phyloP scores from a whole-genome alignment of 139 green algal genomes.

The Volvox reticuliferus region DNA sequence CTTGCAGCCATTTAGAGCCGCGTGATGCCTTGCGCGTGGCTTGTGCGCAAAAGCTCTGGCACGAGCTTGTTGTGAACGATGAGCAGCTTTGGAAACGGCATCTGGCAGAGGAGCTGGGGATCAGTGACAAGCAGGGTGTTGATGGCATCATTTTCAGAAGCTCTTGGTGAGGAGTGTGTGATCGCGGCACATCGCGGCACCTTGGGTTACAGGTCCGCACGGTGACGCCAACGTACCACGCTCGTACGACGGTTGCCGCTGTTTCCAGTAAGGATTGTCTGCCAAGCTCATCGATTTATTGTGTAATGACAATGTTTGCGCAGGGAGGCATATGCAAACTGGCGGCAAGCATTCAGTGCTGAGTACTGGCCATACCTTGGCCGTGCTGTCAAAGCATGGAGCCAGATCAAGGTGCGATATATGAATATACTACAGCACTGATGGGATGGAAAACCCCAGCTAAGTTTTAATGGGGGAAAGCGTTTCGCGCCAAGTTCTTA shows the following conservation, averaged over 20 bases:
- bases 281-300: too few relatives aligned
- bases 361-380: constrained; percentile 47
- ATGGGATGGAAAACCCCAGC: too few relatives aligned
- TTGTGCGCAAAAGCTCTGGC: neutral
- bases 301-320: neutral
- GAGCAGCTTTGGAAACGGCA: constrained; percentile 35
- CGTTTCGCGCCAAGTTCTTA: too few relatives aligned
- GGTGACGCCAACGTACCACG: too few relatives aligned
- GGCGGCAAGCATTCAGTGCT: neutral
- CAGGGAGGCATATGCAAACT: constrained; percentile 30
- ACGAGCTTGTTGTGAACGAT: neutral
- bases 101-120: neutral
- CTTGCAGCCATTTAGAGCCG: neutral
- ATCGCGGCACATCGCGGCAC: neutral
- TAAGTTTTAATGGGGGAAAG: too few relatives aligned
- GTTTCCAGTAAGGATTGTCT: too few relatives aligned
- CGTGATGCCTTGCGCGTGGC: neutral
- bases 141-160: neutral
- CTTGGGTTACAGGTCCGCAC: too few relatives aligned
- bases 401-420: constrained; percentile 41
- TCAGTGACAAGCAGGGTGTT: neutral
- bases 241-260: too few relatives aligned
- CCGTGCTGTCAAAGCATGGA: constrained; percentile 25
- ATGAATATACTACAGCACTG: too few relatives aligned
- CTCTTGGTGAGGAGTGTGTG: neutral